phyloP scores from a whole-genome alignment of 2,329 filamentous ascomycete species.

The Dothideomycetes sp. region DNA sequence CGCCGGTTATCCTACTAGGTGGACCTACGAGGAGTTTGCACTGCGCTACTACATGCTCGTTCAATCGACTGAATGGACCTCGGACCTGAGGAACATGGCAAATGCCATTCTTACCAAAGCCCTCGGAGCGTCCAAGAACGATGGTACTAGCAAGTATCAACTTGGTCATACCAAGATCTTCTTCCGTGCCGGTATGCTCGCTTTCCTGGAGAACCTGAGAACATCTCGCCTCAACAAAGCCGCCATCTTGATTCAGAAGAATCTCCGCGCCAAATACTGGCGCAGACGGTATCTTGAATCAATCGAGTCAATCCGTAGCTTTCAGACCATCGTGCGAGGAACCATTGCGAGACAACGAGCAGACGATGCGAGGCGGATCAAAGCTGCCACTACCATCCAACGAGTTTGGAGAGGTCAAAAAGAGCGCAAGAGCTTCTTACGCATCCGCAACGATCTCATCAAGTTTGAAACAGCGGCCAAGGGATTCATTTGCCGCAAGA shows the following conservation, averaged over 20 bases:
- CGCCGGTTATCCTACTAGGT: conserved; percentile 91
- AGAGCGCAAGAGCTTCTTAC: conserved; percentile 70
- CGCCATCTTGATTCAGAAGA: conserved; percentile 98
- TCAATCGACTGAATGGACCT: conserved; percentile 79
- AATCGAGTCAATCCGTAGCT: conserved; percentile 66
- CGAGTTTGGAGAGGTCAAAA: conserved; percentile 89
- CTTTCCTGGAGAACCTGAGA: conserved; percentile 88
- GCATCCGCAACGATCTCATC: conserved; percentile 74
- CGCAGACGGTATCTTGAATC: conserved; percentile 83
- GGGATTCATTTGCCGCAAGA: conserved; percentile 80
- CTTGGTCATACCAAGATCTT: conserved; percentile 98
- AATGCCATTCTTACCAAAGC: conserved; percentile 85
- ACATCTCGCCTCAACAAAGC: conserved; percentile 86
- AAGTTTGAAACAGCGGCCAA: conserved; percentile 84
- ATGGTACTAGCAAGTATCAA: conserved; percentile 86
- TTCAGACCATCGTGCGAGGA: conserved; percentile 71
- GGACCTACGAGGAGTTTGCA: conserved; percentile 98
- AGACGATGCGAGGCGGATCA: conserved; percentile 71
- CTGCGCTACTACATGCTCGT: conserved; percentile 97
- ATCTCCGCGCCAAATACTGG: conserved; percentile 90
- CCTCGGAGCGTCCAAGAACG: conserved; percentile 54
- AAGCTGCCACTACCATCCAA: conserved; percentile 89
- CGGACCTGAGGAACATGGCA: conserved; percentile 89
- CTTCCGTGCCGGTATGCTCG: conserved; percentile 97
- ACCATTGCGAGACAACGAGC: conserved; percentile 68